Base-by-base conservation (phyloP, 1,284 basidiomycete species). In the Apiotrichum gamsii region DNA sequence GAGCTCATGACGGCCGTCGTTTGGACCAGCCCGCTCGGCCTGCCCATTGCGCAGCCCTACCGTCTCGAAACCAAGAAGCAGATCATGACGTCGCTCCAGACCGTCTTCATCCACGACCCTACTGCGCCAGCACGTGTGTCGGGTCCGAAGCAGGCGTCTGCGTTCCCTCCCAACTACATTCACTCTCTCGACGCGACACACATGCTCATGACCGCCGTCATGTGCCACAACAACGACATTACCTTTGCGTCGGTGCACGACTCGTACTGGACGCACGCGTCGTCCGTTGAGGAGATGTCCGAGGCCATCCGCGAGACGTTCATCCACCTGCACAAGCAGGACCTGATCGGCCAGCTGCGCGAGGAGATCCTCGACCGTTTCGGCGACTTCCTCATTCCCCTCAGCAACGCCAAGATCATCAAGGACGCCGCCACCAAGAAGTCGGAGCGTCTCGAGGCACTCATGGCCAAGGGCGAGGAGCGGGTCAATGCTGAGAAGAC, bases 111-210 rank as follows among this genome's bases (percentile, higher is more conserved):
- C 61, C 82, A 84, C 44, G 93, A 97, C 70, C 91, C 93, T 0
- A 83, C 85, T 57, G 72, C 79, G 0, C 83, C 84, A 13, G 77
- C 84, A 28, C 81, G 87, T 71, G 93, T 97, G 31, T 87, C 90
- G 59, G 74, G 88, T 0, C 62, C 77, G 52, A 95, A 95, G 71
- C 94, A 99, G 70, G 86, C 91, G 0, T 83, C 88, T 3, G 95
- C 94, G 2, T 98, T 99, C 82, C 94, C 94, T 11, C 95, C 94
- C 32, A 99, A 99, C 76, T 98, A 94, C 67, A 90, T 98, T 49
- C 95, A 99, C 72, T 90, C 87, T 62, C 78, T 98, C 40, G 95
- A 99, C 69, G 95, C 95, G 4, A 96, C 94, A 1, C 95, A 99
- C 74, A 97, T 99, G 93, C 85, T 97, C 79, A 74, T 97, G 57